Evolutionary conservation across 2,329 filamentous ascomycete species (phyloP).

Genomic region (Colletotrichum truncatum): DNA sequence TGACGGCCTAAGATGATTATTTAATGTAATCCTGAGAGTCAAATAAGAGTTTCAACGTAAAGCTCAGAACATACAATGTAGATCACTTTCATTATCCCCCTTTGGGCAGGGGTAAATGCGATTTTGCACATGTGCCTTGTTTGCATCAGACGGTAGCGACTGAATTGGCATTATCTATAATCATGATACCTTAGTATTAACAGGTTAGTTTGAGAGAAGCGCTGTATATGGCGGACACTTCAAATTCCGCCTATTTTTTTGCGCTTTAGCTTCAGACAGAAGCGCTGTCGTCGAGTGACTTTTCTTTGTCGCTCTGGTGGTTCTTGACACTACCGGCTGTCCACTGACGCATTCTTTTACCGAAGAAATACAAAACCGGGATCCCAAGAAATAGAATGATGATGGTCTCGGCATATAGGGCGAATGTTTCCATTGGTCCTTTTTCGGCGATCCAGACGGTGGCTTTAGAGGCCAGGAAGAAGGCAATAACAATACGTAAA

Average conservation of each 20-base stretch:
- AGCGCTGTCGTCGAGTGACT: neutral
- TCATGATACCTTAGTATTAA: no score
- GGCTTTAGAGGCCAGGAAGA: constrained; percentile 39
- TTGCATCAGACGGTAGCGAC: no score
- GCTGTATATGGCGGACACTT: no score
- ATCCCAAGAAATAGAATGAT: constrained; percentile 41
- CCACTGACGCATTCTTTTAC: constrained; percentile 36
- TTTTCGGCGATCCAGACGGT: constrained; percentile 37
- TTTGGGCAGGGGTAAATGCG: no score
- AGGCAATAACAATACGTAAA: constrained; percentile 41
- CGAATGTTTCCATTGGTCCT: constrained; percentile 38
- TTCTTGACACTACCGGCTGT: constrained; percentile 38
- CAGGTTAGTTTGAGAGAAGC: no score
- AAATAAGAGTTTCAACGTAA: no score
- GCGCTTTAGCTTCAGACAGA: constrained; percentile 7
- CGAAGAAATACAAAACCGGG: constrained; percentile 36
- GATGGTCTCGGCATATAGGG: constrained; percentile 42
- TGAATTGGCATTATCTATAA: no score
- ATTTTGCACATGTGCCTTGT: no score
- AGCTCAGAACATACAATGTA: no score
- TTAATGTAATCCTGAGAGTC: no score
- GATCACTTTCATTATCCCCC: no score
- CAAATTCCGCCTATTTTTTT: neutral
- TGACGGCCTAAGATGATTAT: no score
- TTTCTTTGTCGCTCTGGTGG: constrained; percentile 18